Evolutionary conservation across 768 basidiomycete genomes (phyloP), one percentile per base, ranked within the genome.

Genomic region (Tricholoma terreum): DNA sequence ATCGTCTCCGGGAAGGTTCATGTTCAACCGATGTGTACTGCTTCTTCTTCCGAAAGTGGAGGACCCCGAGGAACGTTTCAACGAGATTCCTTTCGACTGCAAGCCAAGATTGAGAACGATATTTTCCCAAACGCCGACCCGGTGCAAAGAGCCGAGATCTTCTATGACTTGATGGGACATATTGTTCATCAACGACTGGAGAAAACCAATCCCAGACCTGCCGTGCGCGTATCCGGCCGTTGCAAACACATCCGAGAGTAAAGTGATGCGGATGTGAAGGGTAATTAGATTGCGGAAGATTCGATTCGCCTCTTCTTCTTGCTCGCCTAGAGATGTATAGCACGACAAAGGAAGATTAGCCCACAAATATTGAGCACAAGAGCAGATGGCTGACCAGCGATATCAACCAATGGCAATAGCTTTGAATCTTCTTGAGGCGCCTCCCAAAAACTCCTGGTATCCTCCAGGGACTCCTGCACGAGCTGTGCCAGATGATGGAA

Each of bases 221-320:
- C 89, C 86, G 65, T 94, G 92, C 19, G 87, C 82, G 68, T 89
- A 92, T 6, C 89, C 87, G 17, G 90, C 84, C 30, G 88, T 91
- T 5, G 86, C 82, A 71, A 94, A 94, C 15, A 94, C 85, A 63
- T 97, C 94, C 6, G 90, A 89, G 51, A 97, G 83, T 40, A 95
- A 75, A 17, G 88, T 88, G 54, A 93, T 80, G 17, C 90, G 86
- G 40, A 91, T 86, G 61, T 93, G 85, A 27, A 96, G 75, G 15
- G 84, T 81, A 45, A 92, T 81, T 7, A 96, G 79, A 60, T 75
- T 79, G 31, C 91, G 82, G 77, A 96, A 95, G 27, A 75, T 74
- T 21, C 74, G 70, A 65, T 91, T 91, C 9, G 82, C 80, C 33
- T 75, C 71, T 10, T 72, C 68, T 45, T 77, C 71, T 17, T 84